These are phyloP conservation scores for Leucoagaricus sp. DNA, from an alignment of 1,284 basidiomycete genomes.

Conservation along the genomic window DNA sequence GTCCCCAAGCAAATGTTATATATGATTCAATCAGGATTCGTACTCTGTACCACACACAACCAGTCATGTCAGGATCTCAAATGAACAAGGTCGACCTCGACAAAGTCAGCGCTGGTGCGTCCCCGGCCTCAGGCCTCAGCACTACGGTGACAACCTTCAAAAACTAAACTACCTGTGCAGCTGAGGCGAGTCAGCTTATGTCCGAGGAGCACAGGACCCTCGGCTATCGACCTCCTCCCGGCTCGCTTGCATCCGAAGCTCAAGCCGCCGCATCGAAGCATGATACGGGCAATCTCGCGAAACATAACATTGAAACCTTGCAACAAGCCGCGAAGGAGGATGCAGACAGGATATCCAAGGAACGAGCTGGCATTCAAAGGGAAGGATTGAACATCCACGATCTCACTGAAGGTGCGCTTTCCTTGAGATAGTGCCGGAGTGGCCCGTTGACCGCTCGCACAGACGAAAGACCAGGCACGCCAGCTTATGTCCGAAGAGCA, in stretches of 20 bases:
- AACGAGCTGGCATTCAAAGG: not conserved
- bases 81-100: not conserved
- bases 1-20: too few species aligned
- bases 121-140: too few species aligned
- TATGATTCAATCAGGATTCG: too few species aligned
- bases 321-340: too few species aligned
- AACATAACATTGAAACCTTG: too few species aligned
- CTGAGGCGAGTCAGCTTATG: not conserved
- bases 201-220: not conserved
- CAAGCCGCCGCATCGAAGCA: too few species aligned
- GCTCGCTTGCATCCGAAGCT: not conserved
- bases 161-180: not conserved
- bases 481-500: not conserved
- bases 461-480: not conserved
- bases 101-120: not conserved
- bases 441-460: not conserved
- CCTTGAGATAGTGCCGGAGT: too few species aligned
- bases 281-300: too few species aligned
- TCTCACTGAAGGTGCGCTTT: not conserved
- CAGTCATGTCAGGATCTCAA: not conserved
- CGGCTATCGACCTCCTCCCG: not conserved
- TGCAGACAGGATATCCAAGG: not conserved
- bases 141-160: too few species aligned
- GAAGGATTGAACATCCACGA: not conserved
- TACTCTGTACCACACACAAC: too few species aligned